A percentile compares a stretch with the other conserved stretches of the same genome.
Evolutionary conservation across 2,329 filamentous ascomycete species (phyloP).

Genomic region (Colletotrichum graminicola): DNA sequence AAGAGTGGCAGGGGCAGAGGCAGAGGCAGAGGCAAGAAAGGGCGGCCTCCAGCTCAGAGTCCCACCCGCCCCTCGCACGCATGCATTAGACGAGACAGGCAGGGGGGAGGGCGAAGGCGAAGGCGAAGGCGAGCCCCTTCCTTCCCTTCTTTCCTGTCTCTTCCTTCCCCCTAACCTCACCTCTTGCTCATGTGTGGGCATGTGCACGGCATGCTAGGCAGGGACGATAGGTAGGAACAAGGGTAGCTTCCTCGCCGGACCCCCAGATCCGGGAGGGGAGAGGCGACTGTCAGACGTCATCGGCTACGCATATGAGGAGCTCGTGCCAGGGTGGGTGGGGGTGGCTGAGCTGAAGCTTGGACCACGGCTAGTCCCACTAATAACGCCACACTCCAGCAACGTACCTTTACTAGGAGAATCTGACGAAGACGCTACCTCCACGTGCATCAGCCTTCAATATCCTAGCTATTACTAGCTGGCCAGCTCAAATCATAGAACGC

Average conservation of each 20-base stretch:
- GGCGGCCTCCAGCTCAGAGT: constrained; percentile 25
- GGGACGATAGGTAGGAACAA: constrained; percentile 5
- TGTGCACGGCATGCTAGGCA: background rate
- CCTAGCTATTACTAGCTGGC: background rate
- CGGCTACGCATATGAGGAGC: constrained; percentile 27
- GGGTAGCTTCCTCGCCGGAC: background rate
- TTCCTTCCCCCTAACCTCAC: background rate
- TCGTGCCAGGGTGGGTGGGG: constrained; percentile 29
- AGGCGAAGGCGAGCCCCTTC: background rate
- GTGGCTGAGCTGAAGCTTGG: constrained; percentile 18
- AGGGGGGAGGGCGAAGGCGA: background rate
- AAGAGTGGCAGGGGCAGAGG: background rate
- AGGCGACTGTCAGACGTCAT: constrained; percentile 39
- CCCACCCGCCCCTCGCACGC: constrained; percentile 1
- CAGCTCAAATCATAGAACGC: too few relatives aligned
- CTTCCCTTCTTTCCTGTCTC: background rate
- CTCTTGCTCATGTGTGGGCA: too few relatives aligned
- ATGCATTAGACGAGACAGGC: background rate
- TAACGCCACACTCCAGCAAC: constrained; percentile 14
- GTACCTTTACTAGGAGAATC: constrained; percentile 4
- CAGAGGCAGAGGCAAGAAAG: background rate
- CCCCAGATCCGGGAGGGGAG: constrained; percentile 3
- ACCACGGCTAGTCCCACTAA: background rate
- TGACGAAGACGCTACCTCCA: constrained; percentile 21
- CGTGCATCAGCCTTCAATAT: constrained; percentile 7